phyloP scores from a whole-genome alignment of 139 green algal species.

The Desmodesmus armatus region DNA sequence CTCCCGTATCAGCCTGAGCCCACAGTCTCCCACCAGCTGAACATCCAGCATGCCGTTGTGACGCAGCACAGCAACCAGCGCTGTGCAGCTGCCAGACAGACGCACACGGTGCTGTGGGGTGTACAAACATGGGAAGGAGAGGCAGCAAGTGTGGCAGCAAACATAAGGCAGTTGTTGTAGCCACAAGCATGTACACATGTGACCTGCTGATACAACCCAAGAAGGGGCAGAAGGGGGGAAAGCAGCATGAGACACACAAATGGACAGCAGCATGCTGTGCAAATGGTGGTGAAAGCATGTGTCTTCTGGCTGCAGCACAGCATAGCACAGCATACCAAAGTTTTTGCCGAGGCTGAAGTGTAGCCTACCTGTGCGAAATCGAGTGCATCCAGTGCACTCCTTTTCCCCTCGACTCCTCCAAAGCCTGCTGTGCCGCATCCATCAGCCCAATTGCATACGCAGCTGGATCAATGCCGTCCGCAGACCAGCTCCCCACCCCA shows the following conservation, averaged over 20 bases:
- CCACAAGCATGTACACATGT: neutral
- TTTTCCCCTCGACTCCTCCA: neutral
- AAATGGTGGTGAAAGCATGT: neutral
- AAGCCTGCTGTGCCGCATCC: constrained; percentile 26
- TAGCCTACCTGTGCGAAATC: neutral
- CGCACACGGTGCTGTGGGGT: constrained; percentile 41
- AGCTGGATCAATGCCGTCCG: constrained; percentile 79
- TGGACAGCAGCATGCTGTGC: too few relatives aligned
- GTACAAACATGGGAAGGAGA: neutral
- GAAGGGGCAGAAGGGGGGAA: neutral
- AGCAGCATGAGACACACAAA: neutral
- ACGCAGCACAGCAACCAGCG: constrained; percentile 51
- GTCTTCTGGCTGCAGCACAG: neutral
- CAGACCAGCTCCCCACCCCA: constrained; percentile 88
- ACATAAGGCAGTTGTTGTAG: neutral
- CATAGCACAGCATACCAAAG: neutral
- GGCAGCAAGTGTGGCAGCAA: neutral
- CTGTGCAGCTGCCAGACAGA: constrained; percentile 63
- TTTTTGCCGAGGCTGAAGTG: neutral
- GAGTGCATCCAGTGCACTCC: neutral
- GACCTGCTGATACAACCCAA: neutral
- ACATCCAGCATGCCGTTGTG: constrained; percentile 52
- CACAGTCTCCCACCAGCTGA: constrained; percentile 85
- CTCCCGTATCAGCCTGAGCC: constrained; percentile 74
- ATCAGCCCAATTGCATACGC: constrained; percentile 77